These are phyloP conservation scores for Phytophthora pluvialis DNA, from an alignment of 352 stramenopile genomes.

Conservation along the genomic window DNA sequence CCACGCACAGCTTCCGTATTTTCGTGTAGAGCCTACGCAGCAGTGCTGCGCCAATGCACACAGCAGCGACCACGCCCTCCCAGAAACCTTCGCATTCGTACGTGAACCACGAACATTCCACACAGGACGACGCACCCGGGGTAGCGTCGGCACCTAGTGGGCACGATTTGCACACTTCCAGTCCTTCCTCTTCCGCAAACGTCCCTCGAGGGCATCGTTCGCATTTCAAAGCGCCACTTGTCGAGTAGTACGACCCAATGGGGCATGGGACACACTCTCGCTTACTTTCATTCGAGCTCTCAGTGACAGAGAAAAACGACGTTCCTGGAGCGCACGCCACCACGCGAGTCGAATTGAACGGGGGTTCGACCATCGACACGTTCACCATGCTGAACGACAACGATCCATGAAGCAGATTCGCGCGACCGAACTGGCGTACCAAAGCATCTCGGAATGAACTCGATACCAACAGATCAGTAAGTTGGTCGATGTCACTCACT, in stretches of 20 bases:
- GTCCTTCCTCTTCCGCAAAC: conserved; percentile 48
- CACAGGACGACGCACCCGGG: conserved; percentile 43
- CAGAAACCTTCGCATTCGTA: conserved; percentile 65
- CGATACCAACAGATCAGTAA: conserved; percentile 18
- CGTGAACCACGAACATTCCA: conserved; percentile 58
- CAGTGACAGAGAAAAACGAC: conserved; percentile 33
- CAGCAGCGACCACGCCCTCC: conserved; percentile 47
- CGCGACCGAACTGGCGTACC: conserved; percentile 28
- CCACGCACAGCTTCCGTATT: conserved; percentile 34
- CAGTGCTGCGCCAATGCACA: conserved; percentile 26
- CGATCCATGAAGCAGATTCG: conserved; percentile 17
- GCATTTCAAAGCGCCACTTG: conserved; percentile 44
- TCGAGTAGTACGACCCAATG: conserved; percentile 37
- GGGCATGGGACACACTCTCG: conserved; percentile 41
- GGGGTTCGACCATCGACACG: conserved; percentile 24
- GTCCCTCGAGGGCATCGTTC: conserved; percentile 41
- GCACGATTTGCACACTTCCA: conserved; percentile 48
- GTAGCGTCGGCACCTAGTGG: conserved; percentile 39
- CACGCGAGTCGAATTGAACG: conserved; percentile 39
- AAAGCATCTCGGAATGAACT: conserved; percentile 29
- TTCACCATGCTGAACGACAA: conserved; percentile 28
- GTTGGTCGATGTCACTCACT: conserved; percentile 8
- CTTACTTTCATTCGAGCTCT: neutral
- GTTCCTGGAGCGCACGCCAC: conserved; percentile 39
- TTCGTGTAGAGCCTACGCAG: conserved; percentile 38